Conservation (phyloP, 2,329 filamentous ascomycete species). For the Ophiostoma quercus region DNA sequence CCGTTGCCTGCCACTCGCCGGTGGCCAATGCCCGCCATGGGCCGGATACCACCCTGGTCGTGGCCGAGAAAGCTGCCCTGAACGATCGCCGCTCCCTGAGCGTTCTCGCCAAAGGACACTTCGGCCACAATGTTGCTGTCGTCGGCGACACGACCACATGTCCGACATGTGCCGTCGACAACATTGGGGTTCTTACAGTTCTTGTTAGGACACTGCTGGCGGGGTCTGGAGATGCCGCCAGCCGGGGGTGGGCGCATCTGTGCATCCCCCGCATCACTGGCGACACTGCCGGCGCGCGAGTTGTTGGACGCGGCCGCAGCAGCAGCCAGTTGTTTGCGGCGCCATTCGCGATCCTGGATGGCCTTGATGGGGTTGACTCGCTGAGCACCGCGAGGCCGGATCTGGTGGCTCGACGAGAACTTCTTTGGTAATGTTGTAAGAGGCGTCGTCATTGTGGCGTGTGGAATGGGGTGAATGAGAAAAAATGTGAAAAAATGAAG, state of each 20-base stretch:
- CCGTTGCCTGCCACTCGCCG: slow-evolving; percentile 51
- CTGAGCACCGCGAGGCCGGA: slow-evolving; percentile 27
- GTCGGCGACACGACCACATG: slow-evolving; percentile 77
- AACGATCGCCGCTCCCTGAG: slow-evolving; percentile 79
- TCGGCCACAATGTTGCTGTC: slow-evolving; percentile 89
- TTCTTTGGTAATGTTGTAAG: slow-evolving; percentile 29
- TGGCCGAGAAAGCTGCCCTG: slow-evolving; percentile 85
- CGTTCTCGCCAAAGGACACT: slow-evolving; percentile 82
- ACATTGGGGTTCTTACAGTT: slow-evolving; percentile 57
- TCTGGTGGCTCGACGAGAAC: slow-evolving; percentile 27
- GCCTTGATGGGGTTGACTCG: slow-evolving; percentile 47
- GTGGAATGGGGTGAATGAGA: background rate
- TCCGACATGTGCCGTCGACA: slow-evolving; percentile 66
- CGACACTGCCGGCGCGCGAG: slow-evolving; percentile 21
- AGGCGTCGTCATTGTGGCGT: slow-evolving; percentile 24
- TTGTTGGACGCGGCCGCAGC: slow-evolving; percentile 23
- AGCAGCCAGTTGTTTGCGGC: slow-evolving; percentile 36
- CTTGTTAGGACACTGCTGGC: slow-evolving; percentile 52
- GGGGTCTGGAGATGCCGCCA: slow-evolving; percentile 26
- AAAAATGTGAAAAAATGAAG: background rate
- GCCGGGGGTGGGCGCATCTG: slow-evolving; percentile 7
- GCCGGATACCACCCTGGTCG: slow-evolving; percentile 74
- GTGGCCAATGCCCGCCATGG: slow-evolving; percentile 55
- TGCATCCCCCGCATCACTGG: slow-evolving; percentile 15
- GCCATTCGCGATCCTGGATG: slow-evolving; percentile 48